Evolutionary conservation across 257 asterid genomes (phyloP).

Genomic region (Oldenlandia corymbosa): DNA sequence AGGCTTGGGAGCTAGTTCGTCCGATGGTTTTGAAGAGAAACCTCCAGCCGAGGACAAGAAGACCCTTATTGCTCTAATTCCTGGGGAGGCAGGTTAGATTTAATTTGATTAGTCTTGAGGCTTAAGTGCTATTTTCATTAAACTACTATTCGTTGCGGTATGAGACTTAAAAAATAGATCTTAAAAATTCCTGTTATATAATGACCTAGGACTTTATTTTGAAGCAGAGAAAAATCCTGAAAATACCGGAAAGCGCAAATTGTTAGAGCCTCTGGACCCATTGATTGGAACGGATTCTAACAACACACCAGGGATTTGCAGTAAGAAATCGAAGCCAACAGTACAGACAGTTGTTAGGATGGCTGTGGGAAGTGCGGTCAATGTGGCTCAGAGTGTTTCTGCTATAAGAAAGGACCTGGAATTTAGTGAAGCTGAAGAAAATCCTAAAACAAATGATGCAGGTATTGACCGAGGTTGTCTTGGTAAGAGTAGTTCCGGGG

Average conservation of each 20-base stretch:
- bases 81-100: constrained; percentile 35
- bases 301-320: constrained; percentile 31
- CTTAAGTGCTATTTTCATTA: constrained; percentile 4
- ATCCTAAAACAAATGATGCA: constrained; percentile 21
- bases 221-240: constrained; percentile 36
- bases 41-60: constrained; percentile 29
- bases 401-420: constrained; percentile 24
- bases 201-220: constrained; percentile 14
- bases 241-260: constrained; percentile 28
- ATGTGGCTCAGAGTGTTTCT: constrained; percentile 22
- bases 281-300: constrained; percentile 28
- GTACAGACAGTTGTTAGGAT: constrained; percentile 23
- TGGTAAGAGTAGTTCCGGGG: constrained; percentile 18
- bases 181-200: neutral
- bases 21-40: constrained; percentile 24
- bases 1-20: constrained; percentile 27
- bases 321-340: constrained; percentile 45
- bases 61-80: constrained; percentile 20
- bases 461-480: constrained; percentile 20
- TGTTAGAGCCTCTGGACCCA: constrained; percentile 29
- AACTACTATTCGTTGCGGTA: constrained; percentile 3
- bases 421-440: constrained; percentile 26
- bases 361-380: constrained; percentile 15
- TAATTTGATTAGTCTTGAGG: neutral
- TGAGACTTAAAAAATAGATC: neutral